Conservation (phyloP, 306 rosid species). For the Castanea sativa region DNA sequence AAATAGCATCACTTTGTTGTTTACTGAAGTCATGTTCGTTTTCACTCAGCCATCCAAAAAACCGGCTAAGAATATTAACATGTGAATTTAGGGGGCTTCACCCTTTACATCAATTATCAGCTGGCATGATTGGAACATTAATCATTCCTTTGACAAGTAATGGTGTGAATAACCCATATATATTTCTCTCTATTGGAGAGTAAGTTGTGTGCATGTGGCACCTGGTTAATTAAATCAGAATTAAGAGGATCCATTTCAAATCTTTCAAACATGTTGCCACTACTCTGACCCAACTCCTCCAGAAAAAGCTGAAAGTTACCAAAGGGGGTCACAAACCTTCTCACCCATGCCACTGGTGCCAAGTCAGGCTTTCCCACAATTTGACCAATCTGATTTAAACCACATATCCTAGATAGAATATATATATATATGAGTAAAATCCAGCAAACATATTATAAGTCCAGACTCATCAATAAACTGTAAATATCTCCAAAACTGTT, state of each 20-base stretch:
- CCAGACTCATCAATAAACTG: conserved; percentile 2
- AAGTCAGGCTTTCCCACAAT: conserved; percentile 93
- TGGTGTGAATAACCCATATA: background rate
- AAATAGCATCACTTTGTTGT: background rate
- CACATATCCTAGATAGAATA: conserved; percentile 12
- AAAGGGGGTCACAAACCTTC: conserved; percentile 81
- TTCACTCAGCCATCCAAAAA: background rate
- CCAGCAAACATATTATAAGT: conserved; percentile 5
- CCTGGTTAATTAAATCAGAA: conserved; percentile 97
- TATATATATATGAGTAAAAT: background rate
- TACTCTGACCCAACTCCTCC: conserved; percentile 65
- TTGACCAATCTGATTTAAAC: conserved; percentile 71
- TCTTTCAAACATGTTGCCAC: conserved; percentile 64
- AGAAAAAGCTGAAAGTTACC: conserved; percentile 51
- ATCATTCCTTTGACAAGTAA: conserved; percentile 3
- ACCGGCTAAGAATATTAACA: background rate
- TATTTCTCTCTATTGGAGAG: background rate
- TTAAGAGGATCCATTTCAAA: conserved; percentile 78
- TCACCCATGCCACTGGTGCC: conserved; percentile 98
- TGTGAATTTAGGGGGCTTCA: background rate
- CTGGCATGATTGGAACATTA: background rate
- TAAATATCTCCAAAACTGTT: background rate
- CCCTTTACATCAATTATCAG: background rate
- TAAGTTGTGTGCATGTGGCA: conserved; percentile 1
- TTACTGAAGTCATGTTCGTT: background rate